Conservation (phyloP, 495 filamentous ascomycete genomes). For the Penicillium cinerascens region DNA sequence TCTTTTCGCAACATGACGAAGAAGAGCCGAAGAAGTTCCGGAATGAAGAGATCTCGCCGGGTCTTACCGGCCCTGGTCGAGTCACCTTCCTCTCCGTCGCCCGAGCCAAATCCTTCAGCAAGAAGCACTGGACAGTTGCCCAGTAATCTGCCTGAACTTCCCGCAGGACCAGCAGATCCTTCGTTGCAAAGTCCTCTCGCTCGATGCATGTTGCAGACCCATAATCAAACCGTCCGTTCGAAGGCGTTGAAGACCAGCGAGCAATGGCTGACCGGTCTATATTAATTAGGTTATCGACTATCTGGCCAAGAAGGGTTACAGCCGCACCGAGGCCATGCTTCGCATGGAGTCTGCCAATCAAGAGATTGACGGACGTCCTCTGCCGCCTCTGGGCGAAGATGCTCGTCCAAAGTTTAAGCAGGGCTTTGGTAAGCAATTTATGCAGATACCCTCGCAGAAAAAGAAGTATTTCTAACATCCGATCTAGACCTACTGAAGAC, state of each 20-base stretch:
- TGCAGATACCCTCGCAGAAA: background rate
- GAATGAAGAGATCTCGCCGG: background rate
- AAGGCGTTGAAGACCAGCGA: background rate
- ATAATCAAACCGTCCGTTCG: background rate
- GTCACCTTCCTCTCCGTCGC: background rate
- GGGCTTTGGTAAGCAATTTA: constrained; percentile 57
- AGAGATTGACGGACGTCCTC: constrained; percentile 70
- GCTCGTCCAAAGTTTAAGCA: constrained; percentile 71
- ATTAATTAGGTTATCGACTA: constrained; percentile 83
- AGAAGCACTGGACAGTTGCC: background rate
- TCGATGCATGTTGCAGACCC: background rate
- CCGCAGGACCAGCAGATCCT: background rate
- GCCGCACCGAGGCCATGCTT: constrained; percentile 86
- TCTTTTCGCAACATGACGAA: background rate
- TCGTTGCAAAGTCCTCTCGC: background rate
- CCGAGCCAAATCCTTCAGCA: background rate
- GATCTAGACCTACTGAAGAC: constrained; percentile 58
- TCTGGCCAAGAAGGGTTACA: constrained; percentile 92
- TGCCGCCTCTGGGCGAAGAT: constrained; percentile 61
- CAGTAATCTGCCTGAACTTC: too few species aligned
- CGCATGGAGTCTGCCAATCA: constrained; percentile 82
- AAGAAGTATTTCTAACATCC: constrained; percentile 6
- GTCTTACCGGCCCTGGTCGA: background rate
- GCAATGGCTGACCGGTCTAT: constrained; percentile 2
- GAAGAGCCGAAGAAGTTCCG: background rate